Percentiles rank a stretch among this genome's conserved stretches.
These are phyloP conservation scores for Rutstroemia sp. DNA, from an alignment of 2,329 filamentous ascomycete species.

Conservation along the genomic window DNA sequence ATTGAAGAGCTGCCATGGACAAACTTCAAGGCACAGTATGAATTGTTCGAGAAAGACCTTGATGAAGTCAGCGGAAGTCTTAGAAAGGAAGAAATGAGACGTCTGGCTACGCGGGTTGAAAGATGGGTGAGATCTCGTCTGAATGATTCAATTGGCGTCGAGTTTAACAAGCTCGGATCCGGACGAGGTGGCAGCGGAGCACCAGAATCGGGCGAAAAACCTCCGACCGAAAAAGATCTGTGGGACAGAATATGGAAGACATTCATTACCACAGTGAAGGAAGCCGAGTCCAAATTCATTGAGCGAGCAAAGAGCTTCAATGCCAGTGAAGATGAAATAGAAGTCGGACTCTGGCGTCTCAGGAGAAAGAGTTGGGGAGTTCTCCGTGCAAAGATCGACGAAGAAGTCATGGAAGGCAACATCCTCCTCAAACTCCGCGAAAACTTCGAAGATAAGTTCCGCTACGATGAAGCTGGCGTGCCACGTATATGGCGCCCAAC, in stretches of 20 bases:
- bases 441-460: conserved; percentile 99
- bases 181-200: conserved; percentile 77
- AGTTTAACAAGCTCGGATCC: conserved; percentile 93
- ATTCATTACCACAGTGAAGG: conserved; percentile 74
- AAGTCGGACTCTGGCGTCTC: conserved; percentile 85
- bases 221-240: conserved; percentile 70
- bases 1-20: conserved; percentile 84
- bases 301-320: conserved; percentile 91
- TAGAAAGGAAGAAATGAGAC: conserved; percentile 91
- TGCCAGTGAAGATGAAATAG: conserved; percentile 82
- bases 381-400: conserved; percentile 82
- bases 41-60: conserved; percentile 81
- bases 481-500: conserved; percentile 94
- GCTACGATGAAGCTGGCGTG: conserved; percentile 91
- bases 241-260: conserved; percentile 94
- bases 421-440: conserved; percentile 90
- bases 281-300: conserved; percentile 79
- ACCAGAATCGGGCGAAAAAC: conserved; percentile 69
- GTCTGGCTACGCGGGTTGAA: conserved; percentile 83
- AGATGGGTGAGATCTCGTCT: conserved; percentile 87
- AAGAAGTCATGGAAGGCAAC: conserved; percentile 97
- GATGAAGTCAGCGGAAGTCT: conserved; percentile 80
- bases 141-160: conserved; percentile 78
- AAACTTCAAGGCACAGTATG: conserved; percentile 72
- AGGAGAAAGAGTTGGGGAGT: conserved; percentile 93